These are phyloP conservation scores for Anisodus acutangulus DNA, from an alignment of 257 asterid genomes.

Conservation along the genomic window DNA sequence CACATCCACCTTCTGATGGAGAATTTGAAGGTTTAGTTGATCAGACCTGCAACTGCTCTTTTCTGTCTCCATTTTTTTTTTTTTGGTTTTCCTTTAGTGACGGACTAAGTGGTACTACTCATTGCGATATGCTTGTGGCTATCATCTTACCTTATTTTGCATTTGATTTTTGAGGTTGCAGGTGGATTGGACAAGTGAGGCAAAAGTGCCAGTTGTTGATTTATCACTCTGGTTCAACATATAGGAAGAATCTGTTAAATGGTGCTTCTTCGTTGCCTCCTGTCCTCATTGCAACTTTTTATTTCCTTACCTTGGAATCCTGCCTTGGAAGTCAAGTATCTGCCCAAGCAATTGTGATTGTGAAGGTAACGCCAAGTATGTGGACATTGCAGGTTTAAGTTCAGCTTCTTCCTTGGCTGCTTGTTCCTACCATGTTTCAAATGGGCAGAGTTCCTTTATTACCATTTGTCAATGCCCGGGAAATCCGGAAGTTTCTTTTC, in stretches of 20 bases:
- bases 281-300: background rate
- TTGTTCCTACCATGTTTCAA: background rate
- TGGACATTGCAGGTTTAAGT: conserved; percentile 22
- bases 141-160: conserved; percentile 20
- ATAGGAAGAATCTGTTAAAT: background rate
- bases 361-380: background rate
- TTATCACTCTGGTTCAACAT: conserved; percentile 14
- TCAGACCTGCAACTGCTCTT: conserved; percentile 13
- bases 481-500: background rate
- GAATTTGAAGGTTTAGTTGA: conserved; percentile 29
- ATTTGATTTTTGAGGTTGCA: conserved; percentile 24
- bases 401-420: background rate
- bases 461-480: conserved; percentile 6
- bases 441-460: conserved; percentile 3
- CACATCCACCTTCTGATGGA: background rate
- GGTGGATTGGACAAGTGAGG: conserved; percentile 5
- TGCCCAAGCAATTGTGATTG: background rate
- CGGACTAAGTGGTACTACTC: background rate
- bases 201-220: background rate
- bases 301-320: background rate
- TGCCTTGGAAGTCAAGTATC: conserved; percentile 15
- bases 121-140: background rate
- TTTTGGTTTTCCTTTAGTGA: background rate
- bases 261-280: background rate
- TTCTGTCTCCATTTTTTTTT: background rate